phyloP scores from a whole-genome alignment of 768 basidiomycete genomes.

The Russula virescens region DNA sequence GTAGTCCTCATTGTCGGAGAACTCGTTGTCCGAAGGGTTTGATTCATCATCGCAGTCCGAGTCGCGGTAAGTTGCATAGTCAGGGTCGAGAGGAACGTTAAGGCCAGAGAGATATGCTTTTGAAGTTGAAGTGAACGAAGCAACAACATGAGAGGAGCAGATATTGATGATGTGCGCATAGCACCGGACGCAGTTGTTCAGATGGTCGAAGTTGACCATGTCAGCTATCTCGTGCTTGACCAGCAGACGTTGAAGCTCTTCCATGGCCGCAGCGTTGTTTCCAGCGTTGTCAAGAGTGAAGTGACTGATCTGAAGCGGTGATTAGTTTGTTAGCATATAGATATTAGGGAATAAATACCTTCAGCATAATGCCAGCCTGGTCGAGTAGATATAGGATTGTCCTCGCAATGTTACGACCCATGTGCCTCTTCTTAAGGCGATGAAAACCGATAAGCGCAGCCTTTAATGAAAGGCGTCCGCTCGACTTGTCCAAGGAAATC shows the following conservation, averaged over 20 bases:
- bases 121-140: neutral
- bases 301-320: neutral
- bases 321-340: neutral
- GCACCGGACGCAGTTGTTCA: neutral
- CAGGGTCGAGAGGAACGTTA: neutral
- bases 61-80: neutral
- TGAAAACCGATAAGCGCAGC: neutral
- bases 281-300: neutral
- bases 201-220: neutral
- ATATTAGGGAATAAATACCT: neutral
- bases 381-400: neutral
- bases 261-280: neutral
- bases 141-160: neutral
- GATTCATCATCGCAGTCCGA: neutral
- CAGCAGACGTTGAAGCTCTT: neutral
- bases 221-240: neutral
- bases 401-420: neutral
- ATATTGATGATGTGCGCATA: neutral
- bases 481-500: neutral
- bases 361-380: neutral
- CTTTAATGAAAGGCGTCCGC: neutral
- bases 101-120: neutral
- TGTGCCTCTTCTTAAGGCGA: neutral
- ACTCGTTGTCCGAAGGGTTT: no score
- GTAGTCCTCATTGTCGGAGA: neutral